Evolutionary conservation across 2,329 filamentous ascomycete genomes (phyloP), one percentile per base, ranked within the genome.

Genomic region (Nothophaeocryptopus gaeumannii): DNA sequence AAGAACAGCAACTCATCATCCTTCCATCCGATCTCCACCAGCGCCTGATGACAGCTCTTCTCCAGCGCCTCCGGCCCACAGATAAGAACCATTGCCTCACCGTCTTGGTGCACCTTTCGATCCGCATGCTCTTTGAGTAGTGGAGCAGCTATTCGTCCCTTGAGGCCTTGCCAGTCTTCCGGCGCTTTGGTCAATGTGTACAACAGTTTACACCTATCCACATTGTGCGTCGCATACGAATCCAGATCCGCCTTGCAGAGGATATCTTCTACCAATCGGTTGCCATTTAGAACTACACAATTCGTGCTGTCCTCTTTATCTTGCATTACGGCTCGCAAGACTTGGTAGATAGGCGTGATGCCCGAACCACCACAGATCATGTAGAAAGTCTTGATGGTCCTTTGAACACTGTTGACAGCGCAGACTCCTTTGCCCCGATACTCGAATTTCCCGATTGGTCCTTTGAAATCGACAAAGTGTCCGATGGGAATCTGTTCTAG

Each of bases 321-420:
- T 39, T 78, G 75, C 67, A 90, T 78, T 0, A 95, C 80, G 0
- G 88, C 85, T 5, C 88, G 77, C 45, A 95, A 74, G 2, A 95
- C 87, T 63, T 93, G 88, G 66, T 85, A 93, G 56, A 96, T 88
- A 0, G 91, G 91, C n/a, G 91, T 96, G 63, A 96, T 86, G 1
- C 91, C 91, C n/a, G 82, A 88, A 5, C 91, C 91, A 11, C 80
- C 91, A 60, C 88, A 93, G 30, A 96, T 83, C 89, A 96, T 95
- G 64, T 87, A 75, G 67, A 96, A 89, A 10, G 78, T 79, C 45
- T 78, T 79, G 1, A 95, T 79, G 0, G 60, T 69, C 8, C 84
- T 74, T 50, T 74, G 34, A 14, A 73, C 76, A 0, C 79, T 79
- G 30, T 80, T 80, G 36, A 95, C 71, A 0, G 72, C 64, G 60